Evolutionary conservation across 352 stramenopile species (phyloP), one percentile per base, ranked within the genome.

Genomic region (Globisporangium carolinianum): DNA sequence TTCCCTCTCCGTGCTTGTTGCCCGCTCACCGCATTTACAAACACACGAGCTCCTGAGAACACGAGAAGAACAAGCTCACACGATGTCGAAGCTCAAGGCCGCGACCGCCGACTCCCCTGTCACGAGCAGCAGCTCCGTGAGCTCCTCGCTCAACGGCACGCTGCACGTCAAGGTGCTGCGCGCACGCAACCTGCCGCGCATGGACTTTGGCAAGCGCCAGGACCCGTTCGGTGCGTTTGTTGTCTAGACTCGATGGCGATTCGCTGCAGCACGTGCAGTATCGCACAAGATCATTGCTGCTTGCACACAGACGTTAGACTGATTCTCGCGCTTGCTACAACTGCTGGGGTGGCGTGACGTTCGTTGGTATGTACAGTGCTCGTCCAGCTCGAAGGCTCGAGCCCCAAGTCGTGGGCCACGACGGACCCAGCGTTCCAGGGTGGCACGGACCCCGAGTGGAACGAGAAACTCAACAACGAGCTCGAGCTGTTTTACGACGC

Each of bases 401-500:
- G 49, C 43, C 78, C 83, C 12, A 87, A 83, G 55, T 69, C 68
- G 9, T 84, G 69, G 66, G 83, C 69, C 0, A 78, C 69, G 8
- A 92, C 83, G 7, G 83, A 92, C 61, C 83, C 83, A 4, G 74
- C 71, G 24, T 83, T 82, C 51, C 67, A 82, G 49, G 76, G 82
- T 38, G 79, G 79, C 24, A 74, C 71, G 9, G 79, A 69, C 43
- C 79, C 83, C 3, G 75, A 89, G 37, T 93, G 83, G 83, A 68
- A 63, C 24, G 79, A 91, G 47, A 48, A 69, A 50, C 65, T 73
- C 18, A 91, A 90, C 73, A 86, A 86, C 60, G 79, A 91, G 61
- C 56, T 93, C n/a, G 83, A 93, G 65, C 73, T 93, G 41, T 91
- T 83, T 61, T 93, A 82, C 61, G 79, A 93, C 56, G 79, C 73